Conservation (phyloP, 768 basidiomycete genomes). For the Naganishia randhawae region DNA sequence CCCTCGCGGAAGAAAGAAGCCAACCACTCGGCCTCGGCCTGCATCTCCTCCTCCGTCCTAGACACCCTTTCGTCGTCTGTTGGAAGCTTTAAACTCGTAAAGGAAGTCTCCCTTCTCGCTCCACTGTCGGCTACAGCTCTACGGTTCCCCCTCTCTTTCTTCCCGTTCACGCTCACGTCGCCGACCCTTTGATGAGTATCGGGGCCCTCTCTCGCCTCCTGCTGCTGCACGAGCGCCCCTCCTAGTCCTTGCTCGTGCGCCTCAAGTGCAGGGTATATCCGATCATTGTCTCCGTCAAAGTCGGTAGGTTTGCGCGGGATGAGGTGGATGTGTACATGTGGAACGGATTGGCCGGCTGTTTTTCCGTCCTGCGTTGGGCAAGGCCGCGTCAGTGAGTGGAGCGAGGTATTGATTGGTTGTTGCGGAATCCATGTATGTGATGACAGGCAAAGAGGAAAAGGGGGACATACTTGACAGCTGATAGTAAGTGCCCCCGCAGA, state of each 20-base stretch:
- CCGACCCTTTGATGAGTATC: too few relatives aligned
- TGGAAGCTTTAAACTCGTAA: conserved; percentile 29
- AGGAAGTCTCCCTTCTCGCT: too few relatives aligned
- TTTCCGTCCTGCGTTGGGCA: conserved; percentile 76
- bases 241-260: conserved; percentile 39
- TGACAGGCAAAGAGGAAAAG: conserved; percentile 23
- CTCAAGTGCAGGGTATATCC: conserved; percentile 67
- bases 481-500: conserved; percentile 78
- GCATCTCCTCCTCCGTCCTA: conserved; percentile 70
- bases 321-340: conserved; percentile 95
- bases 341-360: conserved; percentile 77
- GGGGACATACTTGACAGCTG: conserved; percentile 71
- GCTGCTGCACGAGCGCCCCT: conserved; percentile 44
- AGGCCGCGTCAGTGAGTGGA: too few relatives aligned
- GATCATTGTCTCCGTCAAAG: conserved; percentile 52
- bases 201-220: too few relatives aligned
- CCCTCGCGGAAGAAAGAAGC: conserved; percentile 56
- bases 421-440: too few relatives aligned
- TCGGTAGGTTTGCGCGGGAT: conserved; percentile 68
- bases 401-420: too few relatives aligned
- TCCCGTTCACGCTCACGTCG: too few relatives aligned
- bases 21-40: conserved; percentile 70
- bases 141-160: conserved; percentile 25
- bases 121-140: conserved; percentile 46
- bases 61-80: conserved; percentile 64